A percentile compares a stretch with the other conserved stretches of the same genome.
Evolutionary conservation across 2,329 filamentous ascomycete genomes (phyloP).

Genomic region (Monilinia polystroma): DNA sequence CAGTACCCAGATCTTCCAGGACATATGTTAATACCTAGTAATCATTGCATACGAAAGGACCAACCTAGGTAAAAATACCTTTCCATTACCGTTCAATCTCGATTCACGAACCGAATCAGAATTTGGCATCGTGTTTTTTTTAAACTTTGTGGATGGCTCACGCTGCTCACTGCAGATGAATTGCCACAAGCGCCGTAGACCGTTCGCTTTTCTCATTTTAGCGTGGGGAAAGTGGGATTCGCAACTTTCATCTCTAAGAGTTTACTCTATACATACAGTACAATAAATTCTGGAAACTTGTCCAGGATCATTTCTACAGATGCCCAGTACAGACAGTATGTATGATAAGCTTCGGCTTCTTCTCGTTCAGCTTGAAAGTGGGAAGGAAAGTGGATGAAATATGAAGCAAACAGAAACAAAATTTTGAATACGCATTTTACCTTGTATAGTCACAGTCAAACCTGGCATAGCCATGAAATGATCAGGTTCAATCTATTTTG

Average conservation of each 20-base stretch:
- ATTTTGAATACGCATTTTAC: conserved; percentile 15
- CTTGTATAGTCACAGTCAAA: conserved; percentile 13
- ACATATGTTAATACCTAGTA: not conserved
- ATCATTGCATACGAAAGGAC: not conserved
- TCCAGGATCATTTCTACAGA: conserved; percentile 18
- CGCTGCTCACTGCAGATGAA: conserved; percentile 17
- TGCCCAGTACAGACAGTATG: not conserved
- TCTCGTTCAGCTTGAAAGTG: conserved; percentile 22
- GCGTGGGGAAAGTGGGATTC: conserved; percentile 23
- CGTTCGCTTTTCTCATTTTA: conserved; percentile 18
- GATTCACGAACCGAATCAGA: conserved; percentile 10
- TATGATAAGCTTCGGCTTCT: conserved; percentile 19
- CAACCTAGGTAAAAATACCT: conserved; percentile 2
- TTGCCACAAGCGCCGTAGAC: conserved; percentile 17
- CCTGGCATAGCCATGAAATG: conserved; percentile 17
- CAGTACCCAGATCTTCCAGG: not conserved
- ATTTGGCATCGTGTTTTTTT: not conserved
- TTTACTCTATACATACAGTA: too few species aligned
- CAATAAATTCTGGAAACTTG: conserved; percentile 7
- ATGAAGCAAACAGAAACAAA: conserved; percentile 13
- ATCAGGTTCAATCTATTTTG: conserved; percentile 22
- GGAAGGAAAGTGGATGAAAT: conserved; percentile 7
- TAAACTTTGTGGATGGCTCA: conserved; percentile 11
- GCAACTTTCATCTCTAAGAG: not conserved
- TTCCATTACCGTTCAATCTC: not conserved